Evolutionary conservation across 495 filamentous ascomycete species (phyloP).

Genomic region (Podospora pseudoanserina): DNA sequence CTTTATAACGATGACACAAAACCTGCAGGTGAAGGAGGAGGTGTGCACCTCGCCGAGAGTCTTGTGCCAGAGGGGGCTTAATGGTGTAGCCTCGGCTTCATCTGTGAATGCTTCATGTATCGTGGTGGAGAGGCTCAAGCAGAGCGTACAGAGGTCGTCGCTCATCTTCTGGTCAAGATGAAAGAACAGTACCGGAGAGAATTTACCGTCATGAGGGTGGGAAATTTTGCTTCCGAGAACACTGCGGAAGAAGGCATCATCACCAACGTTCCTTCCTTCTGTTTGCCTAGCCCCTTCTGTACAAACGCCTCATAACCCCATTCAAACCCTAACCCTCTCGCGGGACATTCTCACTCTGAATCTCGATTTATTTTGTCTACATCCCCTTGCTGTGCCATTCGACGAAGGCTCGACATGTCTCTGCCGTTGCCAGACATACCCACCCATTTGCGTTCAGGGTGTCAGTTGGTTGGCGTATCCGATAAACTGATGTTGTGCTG

Average conservation of each 20-base stretch:
- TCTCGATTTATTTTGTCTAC: background rate
- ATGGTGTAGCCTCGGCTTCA: background rate
- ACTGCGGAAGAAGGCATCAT: background rate
- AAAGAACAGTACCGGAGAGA: background rate
- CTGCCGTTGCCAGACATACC: background rate
- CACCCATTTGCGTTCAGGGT: background rate
- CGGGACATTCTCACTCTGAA: background rate
- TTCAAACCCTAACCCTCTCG: background rate
- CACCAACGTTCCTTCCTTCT: background rate
- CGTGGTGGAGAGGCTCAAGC: background rate
- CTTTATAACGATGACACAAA: constrained; percentile 19
- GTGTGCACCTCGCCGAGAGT: constrained; percentile 15
- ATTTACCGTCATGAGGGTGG: too few species aligned
- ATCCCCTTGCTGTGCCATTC: background rate
- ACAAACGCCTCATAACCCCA: background rate
- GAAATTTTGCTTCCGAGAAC: too few species aligned
- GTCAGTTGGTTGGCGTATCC: background rate
- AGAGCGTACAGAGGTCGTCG: background rate
- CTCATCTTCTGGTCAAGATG: background rate
- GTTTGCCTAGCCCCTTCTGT: background rate
- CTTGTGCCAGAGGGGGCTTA: constrained; percentile 11
- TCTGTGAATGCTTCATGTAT: background rate
- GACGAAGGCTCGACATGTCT: background rate
- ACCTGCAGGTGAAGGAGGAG: constrained; percentile 16
- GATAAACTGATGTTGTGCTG: background rate